A percentile compares a stretch with the other conserved stretches of the same genome.
phyloP scores from a whole-genome alignment of 202 grass and related monocot genomes.

The Bolboschoenoplectus hybrid region DNA sequence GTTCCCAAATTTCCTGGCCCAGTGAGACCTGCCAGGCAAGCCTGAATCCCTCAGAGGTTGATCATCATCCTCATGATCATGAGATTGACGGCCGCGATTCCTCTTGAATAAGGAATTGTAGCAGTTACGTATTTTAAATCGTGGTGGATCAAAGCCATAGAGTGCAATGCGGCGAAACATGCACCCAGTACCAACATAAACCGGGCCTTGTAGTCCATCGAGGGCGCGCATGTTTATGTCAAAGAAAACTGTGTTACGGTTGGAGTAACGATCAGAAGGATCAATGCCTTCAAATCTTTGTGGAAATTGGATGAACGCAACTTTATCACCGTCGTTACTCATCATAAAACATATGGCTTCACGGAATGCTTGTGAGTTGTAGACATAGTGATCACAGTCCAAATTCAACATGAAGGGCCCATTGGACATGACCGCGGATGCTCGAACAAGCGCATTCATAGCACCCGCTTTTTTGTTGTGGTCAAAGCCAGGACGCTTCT shows the following conservation, averaged over 20 bases:
- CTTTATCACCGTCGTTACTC: constrained; percentile 58
- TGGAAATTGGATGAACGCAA: constrained; percentile 74
- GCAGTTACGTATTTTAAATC: constrained; percentile 36
- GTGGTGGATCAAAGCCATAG: constrained; percentile 80
- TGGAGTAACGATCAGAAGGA: constrained; percentile 63
- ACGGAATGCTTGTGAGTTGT: constrained; percentile 73
- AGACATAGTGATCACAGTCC: constrained; percentile 81
- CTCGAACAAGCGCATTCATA: constrained; percentile 89
- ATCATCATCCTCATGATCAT: constrained; percentile 11
- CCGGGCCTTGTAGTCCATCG: constrained; percentile 83
- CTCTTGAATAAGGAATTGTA: constrained; percentile 36
- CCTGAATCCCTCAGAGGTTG: constrained; percentile 19
- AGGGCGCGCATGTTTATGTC: constrained; percentile 90
- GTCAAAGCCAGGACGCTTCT: constrained; percentile 80
- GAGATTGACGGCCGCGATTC: neutral
- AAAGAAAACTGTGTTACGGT: constrained; percentile 71
- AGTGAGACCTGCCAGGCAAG: constrained; percentile 32
- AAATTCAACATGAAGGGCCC: constrained; percentile 80
- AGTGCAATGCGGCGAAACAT: constrained; percentile 83
- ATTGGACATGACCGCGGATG: constrained; percentile 76
- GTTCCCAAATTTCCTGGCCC: constrained; percentile 27
- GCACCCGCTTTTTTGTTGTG: constrained; percentile 92
- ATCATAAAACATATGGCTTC: constrained; percentile 87
- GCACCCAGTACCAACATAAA: constrained; percentile 94
- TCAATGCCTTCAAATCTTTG: constrained; percentile 74